Percentiles rank a stretch among this genome's conserved stretches.
Evolutionary conservation across 1,284 basidiomycete genomes (phyloP).

Genomic region (Cryptococcus sp.): DNA sequence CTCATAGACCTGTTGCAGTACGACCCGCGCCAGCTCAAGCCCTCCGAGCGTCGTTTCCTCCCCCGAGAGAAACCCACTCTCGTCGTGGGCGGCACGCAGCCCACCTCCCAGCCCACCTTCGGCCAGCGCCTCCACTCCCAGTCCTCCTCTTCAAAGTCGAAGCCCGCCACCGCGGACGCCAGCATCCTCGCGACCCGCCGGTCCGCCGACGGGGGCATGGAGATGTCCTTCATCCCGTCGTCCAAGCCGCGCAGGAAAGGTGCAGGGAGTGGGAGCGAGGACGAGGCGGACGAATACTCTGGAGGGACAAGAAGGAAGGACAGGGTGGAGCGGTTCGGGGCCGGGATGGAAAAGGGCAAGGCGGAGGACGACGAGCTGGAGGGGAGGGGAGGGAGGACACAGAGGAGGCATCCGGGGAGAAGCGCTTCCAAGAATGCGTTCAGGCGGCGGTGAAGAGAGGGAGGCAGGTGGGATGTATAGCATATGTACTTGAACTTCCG

Average conservation of each 20-base stretch:
- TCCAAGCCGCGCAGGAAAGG: constrained; percentile 33
- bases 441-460: constrained; percentile 47
- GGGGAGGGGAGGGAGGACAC: constrained; percentile 59
- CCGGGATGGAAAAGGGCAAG: constrained; percentile 72
- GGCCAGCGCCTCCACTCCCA: constrained; percentile 46
- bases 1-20: constrained; percentile 42
- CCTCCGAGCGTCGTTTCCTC: constrained; percentile 18
- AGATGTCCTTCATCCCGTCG: constrained; percentile 54
- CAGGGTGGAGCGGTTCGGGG: constrained; percentile 74
- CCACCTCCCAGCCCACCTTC: constrained; percentile 38
- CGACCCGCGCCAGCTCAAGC: constrained; percentile 54
- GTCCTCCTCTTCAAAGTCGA: constrained; percentile 6
- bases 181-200: constrained; percentile 44
- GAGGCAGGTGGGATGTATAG: background rate
- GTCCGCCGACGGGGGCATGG: constrained; percentile 52
- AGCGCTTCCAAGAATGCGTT: constrained; percentile 86
- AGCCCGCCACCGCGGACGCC: constrained; percentile 15
- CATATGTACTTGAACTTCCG: no score
- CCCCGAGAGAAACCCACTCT: constrained; percentile 31
- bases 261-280: constrained; percentile 33
- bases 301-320: constrained; percentile 52
- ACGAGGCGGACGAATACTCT: constrained; percentile 39
- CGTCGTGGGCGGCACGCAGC: constrained; percentile 28
- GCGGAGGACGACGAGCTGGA: constrained; percentile 56
- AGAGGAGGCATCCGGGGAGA: constrained; percentile 66